These are phyloP conservation scores for Pholiota microspora DNA, from an alignment of 768 basidiomycete species.

Conservation along the genomic window DNA sequence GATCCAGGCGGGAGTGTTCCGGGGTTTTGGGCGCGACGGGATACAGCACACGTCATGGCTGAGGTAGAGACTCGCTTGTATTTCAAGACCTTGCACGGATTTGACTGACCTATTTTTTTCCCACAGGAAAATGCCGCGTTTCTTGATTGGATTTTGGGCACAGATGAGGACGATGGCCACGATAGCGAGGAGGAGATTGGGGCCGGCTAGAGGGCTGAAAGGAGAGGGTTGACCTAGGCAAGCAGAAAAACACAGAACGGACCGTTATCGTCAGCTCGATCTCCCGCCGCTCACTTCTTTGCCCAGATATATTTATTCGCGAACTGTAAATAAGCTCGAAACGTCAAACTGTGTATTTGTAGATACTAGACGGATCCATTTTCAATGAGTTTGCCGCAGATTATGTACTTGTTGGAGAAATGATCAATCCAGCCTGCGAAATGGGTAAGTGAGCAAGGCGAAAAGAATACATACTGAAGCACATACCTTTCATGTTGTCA, in stretches of 20 bases:
- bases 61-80: slow-evolving; percentile 46
- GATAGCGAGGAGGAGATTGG: not conserved
- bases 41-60: slow-evolving; percentile 47
- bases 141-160: slow-evolving; percentile 13
- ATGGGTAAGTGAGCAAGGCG: slow-evolving; percentile 3
- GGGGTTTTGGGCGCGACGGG: slow-evolving; percentile 42
- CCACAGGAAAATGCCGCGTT: slow-evolving; percentile 13
- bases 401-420: slow-evolving; percentile 89
- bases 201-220: not conserved
- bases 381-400: slow-evolving; percentile 87
- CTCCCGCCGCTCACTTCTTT: not conserved
- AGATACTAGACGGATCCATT: slow-evolving; percentile 51
- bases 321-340: not conserved
- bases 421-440: slow-evolving; percentile 86
- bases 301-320: not conserved
- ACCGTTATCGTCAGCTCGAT: not conserved
- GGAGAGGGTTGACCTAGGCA: not conserved
- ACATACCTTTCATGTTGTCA: slow-evolving; percentile 88
- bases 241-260: not conserved
- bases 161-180: not conserved
- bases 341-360: not conserved
- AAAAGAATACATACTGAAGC: not conserved
- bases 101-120: not conserved
- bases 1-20: slow-evolving; percentile 57
- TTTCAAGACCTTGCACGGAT: not conserved